These are phyloP conservation scores for Sclerotinia subarctica DNA, from an alignment of 2,329 filamentous ascomycete species.

Conservation along the genomic window DNA sequence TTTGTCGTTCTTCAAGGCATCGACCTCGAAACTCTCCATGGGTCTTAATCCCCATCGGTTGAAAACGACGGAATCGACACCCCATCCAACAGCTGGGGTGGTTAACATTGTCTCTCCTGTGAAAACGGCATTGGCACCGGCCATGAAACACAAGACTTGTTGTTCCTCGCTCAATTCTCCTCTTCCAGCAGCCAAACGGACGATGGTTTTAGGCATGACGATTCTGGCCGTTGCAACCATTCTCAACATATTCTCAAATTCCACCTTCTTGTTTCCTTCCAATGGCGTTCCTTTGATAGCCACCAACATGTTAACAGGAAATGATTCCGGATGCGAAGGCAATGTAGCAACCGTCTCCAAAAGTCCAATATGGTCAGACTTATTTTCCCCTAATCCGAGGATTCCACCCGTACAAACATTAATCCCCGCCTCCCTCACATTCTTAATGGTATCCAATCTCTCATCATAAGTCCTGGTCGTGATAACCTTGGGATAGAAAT, in stretches of 20 bases:
- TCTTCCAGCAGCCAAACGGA: conserved; percentile 79
- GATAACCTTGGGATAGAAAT: conserved; percentile 85
- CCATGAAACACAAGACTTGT: conserved; percentile 85
- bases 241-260: conserved; percentile 74
- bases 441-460: conserved; percentile 71
- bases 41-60: conserved; percentile 75
- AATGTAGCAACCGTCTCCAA: conserved; percentile 79
- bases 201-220: conserved; percentile 80
- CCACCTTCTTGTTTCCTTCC: conserved; percentile 67
- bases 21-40: conserved; percentile 54
- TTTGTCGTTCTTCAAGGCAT: conserved; percentile 25
- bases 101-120: conserved; percentile 96
- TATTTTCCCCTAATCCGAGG: conserved; percentile 75
- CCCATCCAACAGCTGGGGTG: conserved; percentile 87
- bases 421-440: conserved; percentile 82
- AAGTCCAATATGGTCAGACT: conserved; percentile 76
- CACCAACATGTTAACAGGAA: conserved; percentile 87
- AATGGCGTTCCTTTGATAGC: conserved; percentile 88
- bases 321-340: conserved; percentile 80
- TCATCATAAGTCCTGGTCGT: conserved; percentile 86
- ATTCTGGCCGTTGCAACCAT: conserved; percentile 82
- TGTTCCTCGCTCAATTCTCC: conserved; percentile 85
- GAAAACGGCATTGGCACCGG: conserved; percentile 90
- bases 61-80: conserved; percentile 83
- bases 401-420: conserved; percentile 91